Evolutionary conservation across 73 alveolate species (phyloP).

Genomic region (Paramecium pentaurelia): DNA sequence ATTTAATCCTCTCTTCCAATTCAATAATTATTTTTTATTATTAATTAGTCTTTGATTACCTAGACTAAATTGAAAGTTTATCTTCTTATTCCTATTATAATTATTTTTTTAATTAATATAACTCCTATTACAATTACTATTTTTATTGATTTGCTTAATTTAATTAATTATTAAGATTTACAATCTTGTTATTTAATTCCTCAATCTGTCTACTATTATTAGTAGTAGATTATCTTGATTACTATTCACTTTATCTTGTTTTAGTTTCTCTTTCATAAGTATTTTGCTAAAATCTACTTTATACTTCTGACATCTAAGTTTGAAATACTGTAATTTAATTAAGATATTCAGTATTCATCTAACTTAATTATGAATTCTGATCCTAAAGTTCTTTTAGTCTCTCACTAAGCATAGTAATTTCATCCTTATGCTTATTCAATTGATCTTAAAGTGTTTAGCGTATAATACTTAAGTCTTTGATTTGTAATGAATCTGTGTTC

Average conservation of each 20-base stretch:
- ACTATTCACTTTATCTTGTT: not conserved
- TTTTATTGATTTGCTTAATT: not conserved
- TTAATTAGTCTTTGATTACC: not conserved
- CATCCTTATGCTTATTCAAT: not conserved
- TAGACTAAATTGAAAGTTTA: not conserved
- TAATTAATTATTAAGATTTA: not conserved
- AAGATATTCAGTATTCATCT: not conserved
- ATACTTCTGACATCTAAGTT: not conserved
- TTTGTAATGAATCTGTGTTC: not conserved
- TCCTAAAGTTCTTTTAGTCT: not conserved
- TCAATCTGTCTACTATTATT: not conserved
- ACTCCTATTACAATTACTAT: not conserved
- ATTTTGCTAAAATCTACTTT: not conserved
- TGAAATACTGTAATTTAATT: not conserved
- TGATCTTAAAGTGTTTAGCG: not conserved
- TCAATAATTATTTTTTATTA: not conserved
- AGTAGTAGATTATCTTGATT: not conserved
- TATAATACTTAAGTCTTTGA: not conserved
- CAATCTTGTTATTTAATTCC: not conserved
- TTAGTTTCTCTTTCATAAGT: not conserved
- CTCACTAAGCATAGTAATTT: not conserved
- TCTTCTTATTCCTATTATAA: not conserved
- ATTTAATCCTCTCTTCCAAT: not conserved
- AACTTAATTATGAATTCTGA: not conserved
- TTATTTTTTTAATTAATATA: not conserved